Evolutionary conservation across 148 eudicot species (phyloP), one percentile per base, ranked within the genome.

Genomic region (Oxyria digyna): DNA sequence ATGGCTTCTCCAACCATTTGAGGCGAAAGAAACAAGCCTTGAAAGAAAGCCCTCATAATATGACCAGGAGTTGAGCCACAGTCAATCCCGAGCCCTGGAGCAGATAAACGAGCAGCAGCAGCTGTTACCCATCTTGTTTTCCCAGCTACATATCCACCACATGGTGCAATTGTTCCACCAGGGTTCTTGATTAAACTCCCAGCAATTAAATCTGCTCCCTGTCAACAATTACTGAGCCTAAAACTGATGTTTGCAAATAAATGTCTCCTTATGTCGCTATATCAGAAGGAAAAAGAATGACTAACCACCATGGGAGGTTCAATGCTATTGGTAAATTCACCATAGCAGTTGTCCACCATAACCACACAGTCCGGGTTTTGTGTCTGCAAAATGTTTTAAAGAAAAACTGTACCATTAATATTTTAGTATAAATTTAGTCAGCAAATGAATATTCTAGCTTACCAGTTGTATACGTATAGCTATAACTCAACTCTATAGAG

Each of bases 1-100:
- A 92, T 71, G 74, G 98, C 98, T 79, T 92, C 98, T 66, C 98
- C 98, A 75, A 89, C 98, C 98, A 92, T 92, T 79, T 92, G 98
- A 69, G 98, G 98, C 43, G 96, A 80, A 73, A 92, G 91, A 77
- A 80, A 89, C 76, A 92, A 77, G 64, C 98, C 98, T 78, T 92
- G 98, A 82, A 89, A 89, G 72, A 83, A 81, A 32, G 87, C 62
- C 65, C 98, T 84, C 91, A 92, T 89, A 33, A 92, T 70, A 75
- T 87, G 84, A 72, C 98, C 98, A 52, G 98, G 89, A 20, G 91
- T 92, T 27, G 98, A 85, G 67, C 98, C 98, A 79, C 98, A 92
- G 69, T 92, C 96, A 74, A 86, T 31, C 71, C 96, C 96, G 45
- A 92, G 94, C 67, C 98, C 98, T 67, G 98, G 98, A 15, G 98